phyloP scores from a whole-genome alignment of 805 yeast species.

The Monosporozyma aquatica region DNA sequence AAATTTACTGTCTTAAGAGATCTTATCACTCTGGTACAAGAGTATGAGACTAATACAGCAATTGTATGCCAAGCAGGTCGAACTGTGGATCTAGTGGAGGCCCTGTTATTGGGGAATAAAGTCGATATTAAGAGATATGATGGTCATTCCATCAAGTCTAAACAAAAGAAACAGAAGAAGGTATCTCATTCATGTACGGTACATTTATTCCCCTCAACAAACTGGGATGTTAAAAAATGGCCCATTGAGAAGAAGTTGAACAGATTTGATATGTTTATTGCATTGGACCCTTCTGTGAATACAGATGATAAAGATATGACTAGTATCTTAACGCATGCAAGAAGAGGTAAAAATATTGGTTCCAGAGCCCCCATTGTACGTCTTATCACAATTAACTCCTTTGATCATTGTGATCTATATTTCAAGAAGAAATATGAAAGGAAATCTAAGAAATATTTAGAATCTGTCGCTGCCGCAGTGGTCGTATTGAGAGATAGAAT shows the following conservation, averaged over 20 bases:
- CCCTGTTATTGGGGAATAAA: constrained; percentile 54
- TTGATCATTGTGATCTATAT: constrained; percentile 66
- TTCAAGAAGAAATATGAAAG: constrained; percentile 32
- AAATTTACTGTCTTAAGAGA: constrained; percentile 67
- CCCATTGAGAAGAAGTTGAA: constrained; percentile 16
- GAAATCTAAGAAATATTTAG: constrained; percentile 40
- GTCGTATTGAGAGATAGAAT: constrained; percentile 75
- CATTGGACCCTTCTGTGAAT: constrained; percentile 55
- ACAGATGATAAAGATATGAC: constrained; percentile 29
- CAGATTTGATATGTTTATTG: constrained; percentile 49
- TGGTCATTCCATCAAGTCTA: constrained; percentile 49
- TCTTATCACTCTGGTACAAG: constrained; percentile 47
- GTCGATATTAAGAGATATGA: constrained; percentile 49
- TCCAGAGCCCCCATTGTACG: constrained; percentile 49
- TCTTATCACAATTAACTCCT: constrained; percentile 67
- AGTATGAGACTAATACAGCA: constrained; percentile 46
- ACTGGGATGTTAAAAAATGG: constrained; percentile 8
- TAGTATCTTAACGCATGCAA: constrained; percentile 21
- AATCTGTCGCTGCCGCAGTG: constrained; percentile 67
- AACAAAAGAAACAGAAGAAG: constrained; percentile 29
- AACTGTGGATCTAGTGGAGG: constrained; percentile 65
- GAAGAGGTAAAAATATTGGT: constrained; percentile 21
- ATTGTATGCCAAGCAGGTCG: constrained; percentile 62
- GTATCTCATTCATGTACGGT: constrained; percentile 29
- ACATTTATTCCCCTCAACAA: constrained; percentile 38